These are phyloP conservation scores for Phaeosphaeria sp. DNA, from an alignment of 2,329 filamentous ascomycete genomes.

Conservation along the genomic window DNA sequence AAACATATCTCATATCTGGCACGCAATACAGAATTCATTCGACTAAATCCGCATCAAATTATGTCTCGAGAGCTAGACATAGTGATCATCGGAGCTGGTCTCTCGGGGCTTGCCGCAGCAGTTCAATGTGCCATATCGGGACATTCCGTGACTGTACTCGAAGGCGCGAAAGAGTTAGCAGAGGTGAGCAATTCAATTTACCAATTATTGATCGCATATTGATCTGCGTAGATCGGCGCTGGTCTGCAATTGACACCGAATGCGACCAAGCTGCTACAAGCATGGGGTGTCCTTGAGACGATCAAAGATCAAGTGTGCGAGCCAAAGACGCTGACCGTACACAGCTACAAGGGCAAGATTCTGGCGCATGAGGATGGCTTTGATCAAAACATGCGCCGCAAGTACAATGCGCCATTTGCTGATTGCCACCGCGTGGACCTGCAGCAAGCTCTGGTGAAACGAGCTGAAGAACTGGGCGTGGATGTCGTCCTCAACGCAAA, in stretches of 20 bases:
- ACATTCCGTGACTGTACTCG: slow-evolving; percentile 51
- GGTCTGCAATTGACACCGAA: slow-evolving; percentile 47
- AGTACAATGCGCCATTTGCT: slow-evolving; percentile 64
- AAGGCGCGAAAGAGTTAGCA: slow-evolving; percentile 50
- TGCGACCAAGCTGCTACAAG: slow-evolving; percentile 57
- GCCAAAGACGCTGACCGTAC: slow-evolving; percentile 59
- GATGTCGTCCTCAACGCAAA: slow-evolving; percentile 57
- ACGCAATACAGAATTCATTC: too few species aligned
- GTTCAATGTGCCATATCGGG: slow-evolving; percentile 52
- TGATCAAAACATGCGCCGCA: slow-evolving; percentile 58
- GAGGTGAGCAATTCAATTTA: slow-evolving; percentile 41
- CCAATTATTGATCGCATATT: background rate
- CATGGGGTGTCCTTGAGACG: slow-evolving; percentile 57
- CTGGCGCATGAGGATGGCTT: slow-evolving; percentile 62
- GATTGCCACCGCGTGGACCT: slow-evolving; percentile 69
- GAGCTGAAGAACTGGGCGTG: slow-evolving; percentile 62
- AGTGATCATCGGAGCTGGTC: slow-evolving; percentile 47
- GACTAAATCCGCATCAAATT: too few species aligned
- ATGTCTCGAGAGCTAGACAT: slow-evolving; percentile 30
- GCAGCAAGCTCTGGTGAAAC: slow-evolving; percentile 60
- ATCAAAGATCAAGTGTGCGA: slow-evolving; percentile 49
- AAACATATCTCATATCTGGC: too few species aligned
- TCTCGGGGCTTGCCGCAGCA: slow-evolving; percentile 53
- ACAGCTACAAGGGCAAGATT: slow-evolving; percentile 58
- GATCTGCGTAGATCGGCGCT: slow-evolving; percentile 37